Conservation (phyloP, 768 basidiomycete genomes). For the Rhodotorula taiwanensis region DNA sequence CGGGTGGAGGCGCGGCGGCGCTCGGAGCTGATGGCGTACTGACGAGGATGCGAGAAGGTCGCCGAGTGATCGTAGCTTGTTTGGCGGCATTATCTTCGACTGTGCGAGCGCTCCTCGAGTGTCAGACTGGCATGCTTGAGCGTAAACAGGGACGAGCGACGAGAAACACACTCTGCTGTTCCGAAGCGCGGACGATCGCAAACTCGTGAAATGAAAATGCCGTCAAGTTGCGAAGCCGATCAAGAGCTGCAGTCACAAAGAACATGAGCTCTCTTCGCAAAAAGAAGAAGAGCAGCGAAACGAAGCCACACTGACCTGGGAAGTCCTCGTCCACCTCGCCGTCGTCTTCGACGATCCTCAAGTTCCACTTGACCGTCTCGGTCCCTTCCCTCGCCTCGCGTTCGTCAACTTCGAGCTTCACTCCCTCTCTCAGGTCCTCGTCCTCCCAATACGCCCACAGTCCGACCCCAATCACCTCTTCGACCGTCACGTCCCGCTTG, state of each 20-base stretch:
- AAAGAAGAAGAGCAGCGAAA: background rate
- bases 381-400: slow-evolving; percentile 46
- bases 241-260: slow-evolving; percentile 60
- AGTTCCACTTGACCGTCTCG: slow-evolving; percentile 79
- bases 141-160: background rate
- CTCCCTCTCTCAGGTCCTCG: slow-evolving; percentile 64
- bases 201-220: slow-evolving; percentile 88
- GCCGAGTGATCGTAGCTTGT: slow-evolving; percentile 72
- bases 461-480: slow-evolving; percentile 90
- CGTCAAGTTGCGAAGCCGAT: slow-evolving; percentile 71
- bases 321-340: slow-evolving; percentile 99
- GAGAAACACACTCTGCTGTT: slow-evolving; percentile 56
- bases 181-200: slow-evolving; percentile 70
- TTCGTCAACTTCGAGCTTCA: slow-evolving; percentile 9
- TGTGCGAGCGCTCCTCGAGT: slow-evolving; percentile 39
- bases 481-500: slow-evolving; percentile 78
- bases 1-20: background rate
- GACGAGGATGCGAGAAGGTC: slow-evolving; percentile 61
- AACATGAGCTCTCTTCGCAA: background rate
- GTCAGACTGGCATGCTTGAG: too few relatives aligned
- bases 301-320: slow-evolving; percentile 61
- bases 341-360: slow-evolving; percentile 92
- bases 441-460: slow-evolving; percentile 92
- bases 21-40: slow-evolving; percentile 10
- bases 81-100: slow-evolving; percentile 71